phyloP scores from a whole-genome alignment of 305 asterid species.

The Salvia sclarea region DNA sequence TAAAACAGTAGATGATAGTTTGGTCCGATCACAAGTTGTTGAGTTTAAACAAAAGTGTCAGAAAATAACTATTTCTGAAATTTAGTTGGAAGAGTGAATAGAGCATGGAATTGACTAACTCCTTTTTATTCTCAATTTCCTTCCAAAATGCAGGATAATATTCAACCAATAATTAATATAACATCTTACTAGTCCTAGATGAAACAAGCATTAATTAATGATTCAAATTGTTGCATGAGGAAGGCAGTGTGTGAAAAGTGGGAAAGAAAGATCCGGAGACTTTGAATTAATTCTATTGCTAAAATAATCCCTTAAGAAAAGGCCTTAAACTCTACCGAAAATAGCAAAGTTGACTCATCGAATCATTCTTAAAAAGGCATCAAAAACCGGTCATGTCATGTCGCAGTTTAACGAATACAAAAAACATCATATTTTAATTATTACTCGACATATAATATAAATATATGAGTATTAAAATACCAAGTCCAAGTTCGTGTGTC shows the following conservation, averaged over 20 bases:
- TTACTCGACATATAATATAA: slow-evolving; percentile 7
- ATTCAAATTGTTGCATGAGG: not conserved
- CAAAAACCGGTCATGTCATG: not conserved
- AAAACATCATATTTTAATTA: not conserved
- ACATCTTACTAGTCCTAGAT: not conserved
- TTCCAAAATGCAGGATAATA: not conserved
- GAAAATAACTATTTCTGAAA: no score
- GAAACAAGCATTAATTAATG: not conserved
- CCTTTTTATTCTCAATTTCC: not conserved
- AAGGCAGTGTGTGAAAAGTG: slow-evolving; percentile 19
- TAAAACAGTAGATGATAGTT: no score
- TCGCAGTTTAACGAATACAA: no score
- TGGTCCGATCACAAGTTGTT: no score
- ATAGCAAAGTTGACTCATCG: slow-evolving; percentile 31
- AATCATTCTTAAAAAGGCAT: slow-evolving; percentile 28
- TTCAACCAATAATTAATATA: not conserved
- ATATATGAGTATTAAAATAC: slow-evolving; percentile 27
- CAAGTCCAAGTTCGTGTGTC: slow-evolving; percentile 39
- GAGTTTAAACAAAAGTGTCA: no score
- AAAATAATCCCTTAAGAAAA: not conserved
- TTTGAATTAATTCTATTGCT: not conserved
- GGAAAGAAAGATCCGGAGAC: slow-evolving; percentile 1
- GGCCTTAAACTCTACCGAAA: not conserved
- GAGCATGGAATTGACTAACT: not conserved
- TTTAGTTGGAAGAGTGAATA: not conserved